Evolutionary conservation across 164 flowering plant species (phyloP).

Genomic region (Liquidambar formosana): DNA sequence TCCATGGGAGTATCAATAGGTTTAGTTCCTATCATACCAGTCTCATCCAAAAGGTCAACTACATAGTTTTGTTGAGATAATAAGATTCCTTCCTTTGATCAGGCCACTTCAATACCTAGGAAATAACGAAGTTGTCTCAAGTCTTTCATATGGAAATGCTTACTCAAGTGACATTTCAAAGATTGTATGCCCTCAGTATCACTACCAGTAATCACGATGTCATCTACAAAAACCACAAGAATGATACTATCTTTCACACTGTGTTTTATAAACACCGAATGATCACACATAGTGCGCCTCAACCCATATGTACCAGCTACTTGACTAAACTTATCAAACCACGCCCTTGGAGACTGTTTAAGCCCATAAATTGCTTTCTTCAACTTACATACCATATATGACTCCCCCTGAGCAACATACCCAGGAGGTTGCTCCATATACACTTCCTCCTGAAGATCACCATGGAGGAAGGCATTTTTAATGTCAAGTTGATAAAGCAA

Average conservation of each 20-base stretch:
- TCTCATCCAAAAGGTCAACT: background rate
- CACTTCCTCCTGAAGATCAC: background rate
- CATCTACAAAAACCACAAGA: constrained; percentile 2
- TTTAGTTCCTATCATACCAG: background rate
- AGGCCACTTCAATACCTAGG: background rate
- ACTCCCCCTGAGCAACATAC: background rate
- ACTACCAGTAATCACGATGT: background rate
- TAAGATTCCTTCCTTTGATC: background rate
- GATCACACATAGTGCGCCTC: background rate
- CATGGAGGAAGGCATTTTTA: background rate
- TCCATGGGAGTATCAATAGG: background rate
- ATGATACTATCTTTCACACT: no score
- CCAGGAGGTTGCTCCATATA: background rate
- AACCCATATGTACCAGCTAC: background rate
- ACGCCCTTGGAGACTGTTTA: constrained; percentile 13
- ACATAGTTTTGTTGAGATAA: background rate
- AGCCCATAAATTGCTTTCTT: constrained; percentile 11
- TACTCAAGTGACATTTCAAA: background rate
- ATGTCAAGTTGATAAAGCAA: no score
- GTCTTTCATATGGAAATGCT: background rate
- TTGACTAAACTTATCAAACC: constrained; percentile 3
- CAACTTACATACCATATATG: background rate
- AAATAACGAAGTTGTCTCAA: background rate
- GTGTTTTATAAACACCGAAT: background rate
- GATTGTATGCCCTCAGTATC: background rate